Base-by-base conservation (phyloP, 1,284 basidiomycete species). In the Leccinum olivaceoglutinosum region DNA sequence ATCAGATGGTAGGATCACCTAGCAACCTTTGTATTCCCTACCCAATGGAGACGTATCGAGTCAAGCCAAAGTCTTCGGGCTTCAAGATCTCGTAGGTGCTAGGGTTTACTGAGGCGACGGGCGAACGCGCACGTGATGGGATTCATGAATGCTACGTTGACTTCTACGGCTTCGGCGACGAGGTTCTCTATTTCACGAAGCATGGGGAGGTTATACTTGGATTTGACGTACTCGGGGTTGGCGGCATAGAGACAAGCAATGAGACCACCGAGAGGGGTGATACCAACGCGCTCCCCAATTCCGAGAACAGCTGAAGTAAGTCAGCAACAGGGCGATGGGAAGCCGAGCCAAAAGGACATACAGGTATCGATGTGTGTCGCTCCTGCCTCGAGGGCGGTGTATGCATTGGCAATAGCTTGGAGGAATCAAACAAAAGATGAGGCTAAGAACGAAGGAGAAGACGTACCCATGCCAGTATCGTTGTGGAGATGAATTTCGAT, bases 401-500 rank as follows among this genome's bases (percentile, higher is more conserved):
- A 99, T 32, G 97, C 96, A 76, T 99, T 99, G 71, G 97, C 97
- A 71, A 99, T 98, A 66, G 97, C 94, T 92, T 68, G 32, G 57
- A 55, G 29, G 54, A 62, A 29, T 54, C 68, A n/a, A 67, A 58
- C 41, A 59, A 63, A 49, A 18, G 38, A 25, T 8, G 18, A n/a
- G 16, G n/a, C 4, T 12, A 36, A 32, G 51, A 32, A 32, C 5
- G 6, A 63, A 53, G 46, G 49, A 34, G 16, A 16, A 32, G 59
- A 73, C 80, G 57, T 70, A 87, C 85, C 87, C 92, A 89, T 90
- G 75, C 93, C 94, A 58, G 97, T 99, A 79, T 99, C 97, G 76
- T 99, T 98, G 83, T 99, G 97, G 74, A 99, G 86, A 80, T 99
- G 97, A 66, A 96, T 89, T 79, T 99, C 97, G 70, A 99, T 99